Conservation (phyloP, 495 filamentous ascomycete species). For the Penicilliopsis zonata region DNA sequence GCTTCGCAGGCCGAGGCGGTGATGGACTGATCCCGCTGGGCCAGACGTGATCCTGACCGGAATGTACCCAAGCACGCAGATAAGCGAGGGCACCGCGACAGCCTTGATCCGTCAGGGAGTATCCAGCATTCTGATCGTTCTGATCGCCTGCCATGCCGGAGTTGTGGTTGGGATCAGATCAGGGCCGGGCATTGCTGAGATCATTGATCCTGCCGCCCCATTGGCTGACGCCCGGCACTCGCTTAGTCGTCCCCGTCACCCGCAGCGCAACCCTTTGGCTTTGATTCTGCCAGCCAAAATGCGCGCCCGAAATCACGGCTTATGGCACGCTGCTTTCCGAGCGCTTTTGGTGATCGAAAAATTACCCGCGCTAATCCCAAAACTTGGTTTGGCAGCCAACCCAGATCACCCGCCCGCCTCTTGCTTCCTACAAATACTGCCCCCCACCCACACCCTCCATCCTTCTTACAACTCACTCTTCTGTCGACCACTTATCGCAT, state of each 20-base stretch:
- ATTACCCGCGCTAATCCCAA: slow-evolving; percentile 13
- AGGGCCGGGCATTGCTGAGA: slow-evolving; percentile 19
- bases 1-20: slow-evolving; percentile 16
- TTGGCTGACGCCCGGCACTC: slow-evolving; percentile 25
- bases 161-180: slow-evolving; percentile 27
- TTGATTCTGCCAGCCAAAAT: slow-evolving; percentile 22
- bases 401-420: slow-evolving; percentile 31
- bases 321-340: slow-evolving; percentile 26
- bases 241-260: slow-evolving; percentile 21
- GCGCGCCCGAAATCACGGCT: slow-evolving; percentile 20
- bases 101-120: slow-evolving; percentile 6
- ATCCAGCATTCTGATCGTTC: slow-evolving; percentile 5
- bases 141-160: slow-evolving; percentile 8
- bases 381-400: slow-evolving; percentile 13
- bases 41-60: slow-evolving; percentile 16
- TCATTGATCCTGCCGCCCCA: slow-evolving; percentile 28
- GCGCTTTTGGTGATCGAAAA: slow-evolving; percentile 22
- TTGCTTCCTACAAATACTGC: slow-evolving; percentile 38
- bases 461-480: slow-evolving; percentile 33
- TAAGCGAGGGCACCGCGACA: slow-evolving; percentile 7
- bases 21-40: slow-evolving; percentile 8
- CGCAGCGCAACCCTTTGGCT: slow-evolving; percentile 6
- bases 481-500: slow-evolving; percentile 28
- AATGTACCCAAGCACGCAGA: slow-evolving; percentile 12
- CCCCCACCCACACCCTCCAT: slow-evolving; percentile 37